Evolutionary conservation across 306 rosid species (phyloP), one percentile per base, ranked within the genome.

Genomic region (Purshia tridentata): DNA sequence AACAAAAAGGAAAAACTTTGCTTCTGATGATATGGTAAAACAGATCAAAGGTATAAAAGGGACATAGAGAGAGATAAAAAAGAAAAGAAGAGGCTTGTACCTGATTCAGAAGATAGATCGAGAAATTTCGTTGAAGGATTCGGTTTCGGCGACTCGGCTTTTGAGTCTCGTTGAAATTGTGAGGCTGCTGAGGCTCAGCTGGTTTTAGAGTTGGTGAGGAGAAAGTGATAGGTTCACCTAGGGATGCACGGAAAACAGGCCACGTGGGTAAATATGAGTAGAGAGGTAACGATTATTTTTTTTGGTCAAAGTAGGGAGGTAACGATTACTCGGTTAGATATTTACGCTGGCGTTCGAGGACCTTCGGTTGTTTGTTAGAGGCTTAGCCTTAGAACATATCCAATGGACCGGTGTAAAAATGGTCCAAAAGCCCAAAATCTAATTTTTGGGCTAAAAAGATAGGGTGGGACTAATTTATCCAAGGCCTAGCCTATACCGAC

Each of bases 131-230:
- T 41, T 4, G 78, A 40, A 37, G 61, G 18, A 46, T 69, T 75
- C 68, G n/a, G 40, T 18, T 29, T 14, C 23, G 54, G 60, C 50
- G 52, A 66, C 72, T 63, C 22, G 9, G 23, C 4, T 40, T 20
- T 59, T 3, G 39, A 10, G n/a, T 39, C 22, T 22, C 75, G 82
- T 80, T 53, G 85, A 74, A 84, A 73, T 9, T 35, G 69, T 73
- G 42, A 57, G 78, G 82, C 57, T 44, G 68, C 22, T 49, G 62
- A 39, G 45, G 73, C 35, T 19, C 29, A 18, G 18, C 41, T 39
- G 13, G 16, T 29, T 57, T 13, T 37, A 19, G 19, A 72, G 73
- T 61, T 1, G 77, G 51, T 19, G 60, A 46, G 41, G 45, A 18
- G 52, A 35, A 0, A 8, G 20, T 53, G 81, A 60, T 81, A 76